Base-by-base conservation (phyloP, 495 filamentous ascomycete species). In the Aspergillus diversus region DNA sequence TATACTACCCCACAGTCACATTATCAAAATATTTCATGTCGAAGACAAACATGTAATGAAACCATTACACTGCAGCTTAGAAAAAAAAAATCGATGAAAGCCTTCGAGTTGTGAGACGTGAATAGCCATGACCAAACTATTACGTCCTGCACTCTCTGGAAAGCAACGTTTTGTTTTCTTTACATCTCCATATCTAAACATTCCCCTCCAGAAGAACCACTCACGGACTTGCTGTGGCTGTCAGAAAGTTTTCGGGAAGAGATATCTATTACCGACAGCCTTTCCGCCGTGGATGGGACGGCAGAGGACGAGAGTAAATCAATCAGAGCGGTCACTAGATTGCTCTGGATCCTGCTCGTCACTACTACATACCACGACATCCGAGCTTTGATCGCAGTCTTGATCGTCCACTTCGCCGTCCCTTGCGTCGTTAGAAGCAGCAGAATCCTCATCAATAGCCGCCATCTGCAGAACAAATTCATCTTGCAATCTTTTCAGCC, bases 401-500 rank as follows among this genome's bases (percentile, higher is more conserved):
- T 17, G 21, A 48, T 64, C 51, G 9, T 42, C 27, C 32, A 13
- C 37, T 5, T 34, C 37, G 8, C 49, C 39, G 3, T 56, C 57
- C 3, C 42, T n/a, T 49, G 5, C 17, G 11, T 49, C 49, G 0
- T 33, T 13, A 9, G 39, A 55, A 7, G 9, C 63, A 42, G 57
- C 42, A 27, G 57, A 53, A 37, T 66, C 55, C 5, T 66, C 65
- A 50, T 55, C 81, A 43, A 91, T 83, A 16, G 82, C 79, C 59
- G 83, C 79, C 92, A 97, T 95, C 31, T 84, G 77, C 11, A 80
- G 67, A 5, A 89, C 82, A 70, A 97, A 97, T 55, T 97, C 90
- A 55, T 84, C 84, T 69, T 94, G 90, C 21, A 97, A 73, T 42
- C 83, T 84, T 52, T 77, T 80, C 57, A 97, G 71, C 83, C 91